Base-by-base conservation (phyloP, 305 asterid species). In the Solanum hybrid region DNA sequence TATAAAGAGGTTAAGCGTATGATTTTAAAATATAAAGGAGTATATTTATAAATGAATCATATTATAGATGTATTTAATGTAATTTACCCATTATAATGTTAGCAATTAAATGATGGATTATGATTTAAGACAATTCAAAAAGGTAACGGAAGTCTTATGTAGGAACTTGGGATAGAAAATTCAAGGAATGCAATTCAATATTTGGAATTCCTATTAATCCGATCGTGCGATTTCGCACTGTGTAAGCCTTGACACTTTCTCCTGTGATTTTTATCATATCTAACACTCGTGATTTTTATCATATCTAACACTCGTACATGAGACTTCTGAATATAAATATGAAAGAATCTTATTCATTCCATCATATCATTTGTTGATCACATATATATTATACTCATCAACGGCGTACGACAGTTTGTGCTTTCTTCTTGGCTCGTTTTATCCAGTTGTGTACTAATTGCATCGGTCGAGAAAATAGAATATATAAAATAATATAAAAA, bases 341-440 rank as follows among this genome's bases (percentile, higher is more conserved):
- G 1, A 6, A 73, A 3, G 0, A 73, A 29, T 29, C 3, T 6
- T 73, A 73, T 73, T 29, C 10, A 72, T 27, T 0, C 1, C 6
- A 29, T 3, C 3, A 6, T 27, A 73, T 0, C 1, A 0, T 0
- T 27, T 6, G 0, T 6, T 24, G 36, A 2, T 73, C 6, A 1
- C 26, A 3, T 20, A 27, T 12, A 5, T 17, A 51, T 16, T 51
- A 10, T 10, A 77, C 46, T 34, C 46, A 20, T 34, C 9, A 34
- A 20, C 16, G 1, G 29, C 17, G n/a, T 51, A 51, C 9, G n/a
- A 6, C n/a, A 51, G 22, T 51, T 51, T 51, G 9, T 34, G 4
- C 4, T 77, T 20, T 34, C 16, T 34, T 34, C 29, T 20, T 34
- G 4, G 46, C 82, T 17, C 82, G 16, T 77, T 34, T 77, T 77